These are phyloP conservation scores for Trichoderma virens DNA, from an alignment of 495 filamentous ascomycete species.

Conservation along the genomic window DNA sequence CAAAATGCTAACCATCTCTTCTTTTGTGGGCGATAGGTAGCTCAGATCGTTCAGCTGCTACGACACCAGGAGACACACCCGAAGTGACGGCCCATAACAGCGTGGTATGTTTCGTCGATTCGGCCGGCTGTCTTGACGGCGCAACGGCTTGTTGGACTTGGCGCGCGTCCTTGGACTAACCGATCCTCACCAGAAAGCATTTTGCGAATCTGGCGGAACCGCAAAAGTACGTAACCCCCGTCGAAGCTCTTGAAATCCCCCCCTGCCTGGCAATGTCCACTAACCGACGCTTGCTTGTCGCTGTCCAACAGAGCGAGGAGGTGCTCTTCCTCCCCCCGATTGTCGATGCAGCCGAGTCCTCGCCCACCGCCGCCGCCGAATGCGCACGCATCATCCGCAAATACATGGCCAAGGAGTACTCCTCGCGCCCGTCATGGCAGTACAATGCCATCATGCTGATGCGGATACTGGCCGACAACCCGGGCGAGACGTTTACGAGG, in stretches of 20 bases:
- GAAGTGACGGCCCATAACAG: slow-evolving; percentile 48
- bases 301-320: slow-evolving; percentile 59
- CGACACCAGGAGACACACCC: slow-evolving; percentile 37
- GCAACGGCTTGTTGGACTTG: neutral
- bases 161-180: slow-evolving; percentile 14
- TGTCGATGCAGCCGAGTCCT: slow-evolving; percentile 90
- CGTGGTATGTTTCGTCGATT: slow-evolving; percentile 33
- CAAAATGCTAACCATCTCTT: neutral
- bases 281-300: slow-evolving; percentile 4
- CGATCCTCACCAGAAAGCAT: slow-evolving; percentile 37
- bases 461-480: slow-evolving; percentile 88
- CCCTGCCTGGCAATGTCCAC: neutral
- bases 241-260: neutral
- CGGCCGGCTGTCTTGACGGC: neutral
- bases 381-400: slow-evolving; percentile 72
- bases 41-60: slow-evolving; percentile 13
- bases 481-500: slow-evolving; percentile 77
- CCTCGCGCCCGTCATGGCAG: slow-evolving; percentile 56
- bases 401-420: slow-evolving; percentile 63
- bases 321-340: slow-evolving; percentile 90
- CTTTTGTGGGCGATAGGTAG: slow-evolving; percentile 3
- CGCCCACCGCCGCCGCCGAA: slow-evolving; percentile 72
- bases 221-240: slow-evolving; percentile 43
- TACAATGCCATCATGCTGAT: slow-evolving; percentile 97
- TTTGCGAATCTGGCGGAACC: slow-evolving; percentile 69